Evolutionary conservation across 164 flowering plant species (phyloP).

Genomic region (Magnolia kwangsiensis): DNA sequence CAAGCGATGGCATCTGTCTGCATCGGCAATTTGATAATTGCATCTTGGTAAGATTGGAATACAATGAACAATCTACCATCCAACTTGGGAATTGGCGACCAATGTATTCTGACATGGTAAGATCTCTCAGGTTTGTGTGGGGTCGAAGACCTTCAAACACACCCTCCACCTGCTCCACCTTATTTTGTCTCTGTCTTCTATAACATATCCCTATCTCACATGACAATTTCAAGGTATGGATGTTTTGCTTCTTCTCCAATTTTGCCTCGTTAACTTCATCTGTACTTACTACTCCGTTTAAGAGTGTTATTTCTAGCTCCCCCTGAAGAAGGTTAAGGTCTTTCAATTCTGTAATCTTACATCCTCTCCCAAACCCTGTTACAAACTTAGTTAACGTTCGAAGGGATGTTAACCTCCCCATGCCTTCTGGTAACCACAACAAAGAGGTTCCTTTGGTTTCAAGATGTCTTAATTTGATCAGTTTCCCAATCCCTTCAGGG

Average conservation of each 20-base stretch:
- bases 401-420: background rate
- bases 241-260: background rate
- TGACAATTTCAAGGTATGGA: background rate
- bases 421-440: background rate
- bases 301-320: background rate
- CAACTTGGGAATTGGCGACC: constrained; percentile 2
- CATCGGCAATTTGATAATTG: background rate
- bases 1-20: background rate
- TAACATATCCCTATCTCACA: background rate
- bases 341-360: background rate
- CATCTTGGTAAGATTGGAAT: background rate
- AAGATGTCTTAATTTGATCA: constrained; percentile 7
- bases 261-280: background rate
- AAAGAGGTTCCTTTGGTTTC: background rate
- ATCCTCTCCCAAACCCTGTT: background rate
- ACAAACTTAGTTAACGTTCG: background rate
- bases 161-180: background rate
- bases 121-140: background rate
- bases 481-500: background rate
- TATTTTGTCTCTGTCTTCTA: background rate
- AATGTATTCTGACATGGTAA: background rate
- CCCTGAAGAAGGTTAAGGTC: background rate
- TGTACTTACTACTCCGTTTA: background rate
- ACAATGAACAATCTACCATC: background rate
- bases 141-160: background rate